A percentile compares a stretch with the other conserved stretches of the same genome.
phyloP scores from a whole-genome alignment of 2,329 filamentous ascomycete genomes.

The Diaporthe sp. region DNA sequence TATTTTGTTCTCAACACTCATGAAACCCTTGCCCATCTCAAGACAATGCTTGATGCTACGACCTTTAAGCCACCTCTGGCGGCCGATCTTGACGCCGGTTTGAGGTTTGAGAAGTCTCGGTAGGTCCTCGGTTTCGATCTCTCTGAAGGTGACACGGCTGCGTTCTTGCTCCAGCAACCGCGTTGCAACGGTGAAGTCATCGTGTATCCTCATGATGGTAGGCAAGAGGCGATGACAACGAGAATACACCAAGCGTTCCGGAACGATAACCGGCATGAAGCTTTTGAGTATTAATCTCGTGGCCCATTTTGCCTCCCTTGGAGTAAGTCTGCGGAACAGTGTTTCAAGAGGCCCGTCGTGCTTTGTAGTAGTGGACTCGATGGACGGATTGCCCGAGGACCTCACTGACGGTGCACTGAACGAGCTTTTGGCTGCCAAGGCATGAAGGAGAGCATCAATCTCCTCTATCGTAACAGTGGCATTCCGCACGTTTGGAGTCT shows the following conservation, averaged over 20 bases:
- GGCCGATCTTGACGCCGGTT: constrained; percentile 72
- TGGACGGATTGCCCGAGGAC: constrained; percentile 39
- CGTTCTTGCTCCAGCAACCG: no score
- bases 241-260: constrained; percentile 64
- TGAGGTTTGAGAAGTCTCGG: constrained; percentile 59
- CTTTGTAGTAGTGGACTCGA: constrained; percentile 36
- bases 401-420: constrained; percentile 77
- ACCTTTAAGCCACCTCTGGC: constrained; percentile 72
- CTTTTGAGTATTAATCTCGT: constrained; percentile 83
- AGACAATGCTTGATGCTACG: no score
- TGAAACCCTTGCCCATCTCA: no score
- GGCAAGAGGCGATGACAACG: constrained; percentile 78
- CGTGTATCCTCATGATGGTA: no score
- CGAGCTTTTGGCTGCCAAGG: constrained; percentile 74
- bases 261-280: constrained; percentile 74
- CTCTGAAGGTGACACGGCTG: constrained; percentile 39
- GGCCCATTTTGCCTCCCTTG: constrained; percentile 87
- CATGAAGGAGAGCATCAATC: constrained; percentile 73
- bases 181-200: no score
- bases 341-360: constrained; percentile 60
- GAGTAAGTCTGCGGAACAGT: constrained; percentile 69
- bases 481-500: constrained; percentile 57
- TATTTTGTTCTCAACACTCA: constrained; percentile 86
- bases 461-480: constrained; percentile 72
- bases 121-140: constrained; percentile 37